A percentile compares a stretch with the other conserved stretches of the same genome.
These are phyloP conservation scores for Hansenula sp. DNA, from an alignment of 1,139 yeast species.

Conservation along the genomic window DNA sequence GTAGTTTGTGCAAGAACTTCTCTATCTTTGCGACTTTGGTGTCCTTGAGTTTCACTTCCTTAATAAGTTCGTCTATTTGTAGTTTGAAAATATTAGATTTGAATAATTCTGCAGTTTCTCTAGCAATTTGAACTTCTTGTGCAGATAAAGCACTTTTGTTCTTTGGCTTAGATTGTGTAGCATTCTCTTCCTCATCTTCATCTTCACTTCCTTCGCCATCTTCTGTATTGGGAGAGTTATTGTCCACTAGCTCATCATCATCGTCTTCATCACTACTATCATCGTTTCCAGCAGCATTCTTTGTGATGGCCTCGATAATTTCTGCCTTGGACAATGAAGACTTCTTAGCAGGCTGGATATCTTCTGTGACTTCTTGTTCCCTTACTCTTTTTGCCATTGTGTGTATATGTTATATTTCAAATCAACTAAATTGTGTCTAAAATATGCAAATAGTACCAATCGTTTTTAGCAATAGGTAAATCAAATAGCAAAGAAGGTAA, in stretches of 20 bases:
- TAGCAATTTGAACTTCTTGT: conserved; percentile 84
- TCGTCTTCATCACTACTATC: conserved; percentile 5
- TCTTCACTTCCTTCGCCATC: conserved; percentile 12
- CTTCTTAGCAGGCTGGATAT: conserved; percentile 14
- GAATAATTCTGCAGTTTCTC: conserved; percentile 91
- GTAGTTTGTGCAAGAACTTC: conserved; percentile 70
- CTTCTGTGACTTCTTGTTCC: conserved; percentile 12
- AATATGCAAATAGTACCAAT: no score
- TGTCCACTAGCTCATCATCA: background rate
- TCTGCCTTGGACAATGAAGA: conserved; percentile 14
- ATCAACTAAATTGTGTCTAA: background rate
- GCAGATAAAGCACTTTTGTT: conserved; percentile 42
- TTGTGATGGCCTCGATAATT: conserved; percentile 13
- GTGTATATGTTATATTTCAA: no score
- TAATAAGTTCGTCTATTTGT: conserved; percentile 85
- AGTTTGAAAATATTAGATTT: conserved; percentile 91
- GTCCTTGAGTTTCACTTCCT: conserved; percentile 74
- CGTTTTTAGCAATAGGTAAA: no score
- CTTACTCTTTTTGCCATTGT: conserved; percentile 18
- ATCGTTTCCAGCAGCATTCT: conserved; percentile 3
- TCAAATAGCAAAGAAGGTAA: no score
- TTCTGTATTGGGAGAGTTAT: background rate
- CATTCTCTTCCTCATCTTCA: conserved; percentile 1
- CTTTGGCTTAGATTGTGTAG: conserved; percentile 3
- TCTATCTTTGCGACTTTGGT: conserved; percentile 63